These are phyloP conservation scores for Warburgia ugandensis DNA, from an alignment of 164 flowering plant genomes.

Conservation along the genomic window DNA sequence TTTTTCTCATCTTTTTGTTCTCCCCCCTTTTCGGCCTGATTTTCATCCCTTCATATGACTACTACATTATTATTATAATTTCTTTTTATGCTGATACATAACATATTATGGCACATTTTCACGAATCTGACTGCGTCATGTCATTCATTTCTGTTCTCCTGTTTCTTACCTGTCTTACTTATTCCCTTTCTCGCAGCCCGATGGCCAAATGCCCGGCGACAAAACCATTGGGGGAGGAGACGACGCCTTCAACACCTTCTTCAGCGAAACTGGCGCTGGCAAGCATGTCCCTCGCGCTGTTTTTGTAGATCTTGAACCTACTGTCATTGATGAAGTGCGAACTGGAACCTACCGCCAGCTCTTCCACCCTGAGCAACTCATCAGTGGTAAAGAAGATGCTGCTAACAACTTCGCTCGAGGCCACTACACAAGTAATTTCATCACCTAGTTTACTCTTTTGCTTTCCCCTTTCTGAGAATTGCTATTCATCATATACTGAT, in stretches of 20 bases:
- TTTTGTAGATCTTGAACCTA: slow-evolving; percentile 57
- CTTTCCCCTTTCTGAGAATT: neutral
- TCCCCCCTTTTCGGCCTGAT: too few species aligned
- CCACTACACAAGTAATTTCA: slow-evolving; percentile 46
- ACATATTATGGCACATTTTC: too few species aligned
- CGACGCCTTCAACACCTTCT: slow-evolving; percentile 75
- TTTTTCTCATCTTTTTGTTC: too few species aligned
- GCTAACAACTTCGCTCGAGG: slow-evolving; percentile 67
- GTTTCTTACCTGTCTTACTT: neutral
- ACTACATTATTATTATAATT: too few species aligned
- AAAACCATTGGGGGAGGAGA: slow-evolving; percentile 73
- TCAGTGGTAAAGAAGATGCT: slow-evolving; percentile 65
- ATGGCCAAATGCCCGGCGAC: slow-evolving; percentile 83
- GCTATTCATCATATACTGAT: neutral
- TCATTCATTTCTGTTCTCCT: too few species aligned
- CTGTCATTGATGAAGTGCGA: slow-evolving; percentile 61
- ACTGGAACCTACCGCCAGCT: slow-evolving; percentile 53
- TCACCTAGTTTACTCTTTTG: neutral
- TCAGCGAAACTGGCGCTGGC: slow-evolving; percentile 59
- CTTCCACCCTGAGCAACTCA: too few species aligned
- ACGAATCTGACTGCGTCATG: too few species aligned
- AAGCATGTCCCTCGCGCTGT: slow-evolving; percentile 56
- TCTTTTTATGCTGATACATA: too few species aligned
- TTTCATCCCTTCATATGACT: too few species aligned
- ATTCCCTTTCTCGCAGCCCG: slow-evolving; percentile 38